phyloP scores from a whole-genome alignment of 2,329 filamentous ascomycete genomes.

The Phialemonium atrogriseum region DNA sequence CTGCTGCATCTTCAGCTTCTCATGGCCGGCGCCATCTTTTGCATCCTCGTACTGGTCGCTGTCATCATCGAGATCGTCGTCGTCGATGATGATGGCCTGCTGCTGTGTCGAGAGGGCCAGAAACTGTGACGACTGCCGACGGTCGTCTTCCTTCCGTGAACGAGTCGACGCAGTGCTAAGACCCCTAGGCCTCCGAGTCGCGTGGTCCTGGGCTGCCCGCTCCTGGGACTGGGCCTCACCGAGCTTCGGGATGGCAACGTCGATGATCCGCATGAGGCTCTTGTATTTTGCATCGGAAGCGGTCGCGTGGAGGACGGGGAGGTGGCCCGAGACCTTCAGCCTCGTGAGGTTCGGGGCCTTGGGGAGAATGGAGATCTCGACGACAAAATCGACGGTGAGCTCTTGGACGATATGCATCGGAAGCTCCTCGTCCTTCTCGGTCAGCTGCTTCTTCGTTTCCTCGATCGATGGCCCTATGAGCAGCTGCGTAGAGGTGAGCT shows the following conservation, averaged over 20 bases:
- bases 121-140: slow-evolving; percentile 54
- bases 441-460: slow-evolving; percentile 76
- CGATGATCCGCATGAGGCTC: slow-evolving; percentile 89
- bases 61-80: slow-evolving; percentile 53
- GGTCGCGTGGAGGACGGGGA: slow-evolving; percentile 85
- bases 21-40: slow-evolving; percentile 43
- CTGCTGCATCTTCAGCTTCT: slow-evolving; percentile 69
- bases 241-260: slow-evolving; percentile 87
- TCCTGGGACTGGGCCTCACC: slow-evolving; percentile 37
- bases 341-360: slow-evolving; percentile 91
- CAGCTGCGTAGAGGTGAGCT: slow-evolving; percentile 88
- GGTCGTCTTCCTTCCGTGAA: slow-evolving; percentile 36
- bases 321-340: slow-evolving; percentile 80
- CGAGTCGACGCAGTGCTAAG: slow-evolving; percentile 37
- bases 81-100: slow-evolving; percentile 72
- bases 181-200: slow-evolving; percentile 35
- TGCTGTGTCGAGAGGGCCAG: slow-evolving; percentile 61
- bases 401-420: slow-evolving; percentile 87
- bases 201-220: slow-evolving; percentile 12
- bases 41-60: slow-evolving; percentile 62
- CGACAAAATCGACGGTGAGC: slow-evolving; percentile 93
- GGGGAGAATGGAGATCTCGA: slow-evolving; percentile 96
- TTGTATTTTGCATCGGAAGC: slow-evolving; percentile 97
- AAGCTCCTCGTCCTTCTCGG: slow-evolving; percentile 56
- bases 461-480: slow-evolving; percentile 91